Base-by-base conservation (phyloP, 768 basidiomycete species). In the Paxillus ammoniavirescens region DNA sequence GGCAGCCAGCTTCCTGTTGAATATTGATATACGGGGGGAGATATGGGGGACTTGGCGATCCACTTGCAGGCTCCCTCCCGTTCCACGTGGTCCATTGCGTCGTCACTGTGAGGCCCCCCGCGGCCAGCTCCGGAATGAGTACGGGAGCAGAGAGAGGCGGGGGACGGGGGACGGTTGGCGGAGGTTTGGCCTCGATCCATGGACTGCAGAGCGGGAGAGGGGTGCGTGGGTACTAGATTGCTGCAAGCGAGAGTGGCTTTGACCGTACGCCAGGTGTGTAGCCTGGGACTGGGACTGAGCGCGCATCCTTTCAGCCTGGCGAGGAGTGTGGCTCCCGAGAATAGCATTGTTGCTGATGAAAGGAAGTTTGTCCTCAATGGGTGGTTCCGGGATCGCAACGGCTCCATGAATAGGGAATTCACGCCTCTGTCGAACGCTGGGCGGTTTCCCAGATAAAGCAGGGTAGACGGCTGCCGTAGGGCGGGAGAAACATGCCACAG, bases 381-480 rank as follows among this genome's bases (percentile, higher is more conserved):
- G 31, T 9, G 28, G 35, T n/a, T 50, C 31, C 10, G 42, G 9
- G 8, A 47, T 35, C 14, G 28, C 21, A 3, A 42, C 18, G 35
- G 49, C 28, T 14, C 30, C 52, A 31, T 33, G n/a, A 42, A 45
- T 21, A 1, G 44, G 31, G 14, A 42, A 41, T 33, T 47, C 44
- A 17, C 23, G 35, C 21, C 36, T n/a, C 18, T 42, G 49, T 23
- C 14, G 52, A 4, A 30, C 23, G 18, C 40, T 28, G 15, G 28
- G n/a, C n/a, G 53, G 17, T 43, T 31, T 56, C 21, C 15, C 10
- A 6, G 47, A n/a, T 30, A 42, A 52, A 23, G 35, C 35, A n/a
- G 52, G 49, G 31, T 58, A 49, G 23, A 28, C 49, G 23, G 17
- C 17, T 26, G 35, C 12, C 10, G 57, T 55, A 8, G 57, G 57